A percentile compares a stretch with the other conserved stretches of the same genome.
Evolutionary conservation across 2,329 filamentous ascomycete genomes (phyloP).

Genomic region (Pyrenophora teres): DNA sequence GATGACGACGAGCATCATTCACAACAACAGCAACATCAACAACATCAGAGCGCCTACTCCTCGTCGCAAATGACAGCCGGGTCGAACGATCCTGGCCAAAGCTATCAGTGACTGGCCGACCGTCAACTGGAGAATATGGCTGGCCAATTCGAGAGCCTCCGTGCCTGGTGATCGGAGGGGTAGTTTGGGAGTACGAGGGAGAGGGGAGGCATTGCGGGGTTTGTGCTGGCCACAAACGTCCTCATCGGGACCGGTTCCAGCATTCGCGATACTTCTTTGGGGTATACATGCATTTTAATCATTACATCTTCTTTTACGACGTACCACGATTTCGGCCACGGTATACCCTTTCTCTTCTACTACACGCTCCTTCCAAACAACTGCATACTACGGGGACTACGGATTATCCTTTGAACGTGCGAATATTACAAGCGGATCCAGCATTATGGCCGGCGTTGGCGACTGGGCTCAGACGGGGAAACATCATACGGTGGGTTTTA

Average conservation of each 20-base stretch:
- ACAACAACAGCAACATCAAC: slow-evolving; percentile 26
- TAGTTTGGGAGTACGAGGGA: slow-evolving; percentile 9
- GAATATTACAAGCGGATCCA: slow-evolving; percentile 13
- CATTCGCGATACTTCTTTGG: slow-evolving; percentile 19
- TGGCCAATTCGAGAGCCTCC: slow-evolving; percentile 32
- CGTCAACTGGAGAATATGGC: slow-evolving; percentile 16
- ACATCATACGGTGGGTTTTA: slow-evolving; percentile 16
- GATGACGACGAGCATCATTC: slow-evolving; percentile 28
- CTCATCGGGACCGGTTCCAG: background rate
- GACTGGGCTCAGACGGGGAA: slow-evolving; percentile 22
- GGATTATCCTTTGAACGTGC: slow-evolving; percentile 6
- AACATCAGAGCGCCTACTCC: slow-evolving; percentile 38
- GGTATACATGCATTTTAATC: slow-evolving; percentile 36
- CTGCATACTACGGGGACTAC: slow-evolving; percentile 16
- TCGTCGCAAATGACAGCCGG: slow-evolving; percentile 39
- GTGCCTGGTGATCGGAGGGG: slow-evolving; percentile 31
- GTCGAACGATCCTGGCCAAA: slow-evolving; percentile 38
- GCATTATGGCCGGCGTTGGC: slow-evolving; percentile 30
- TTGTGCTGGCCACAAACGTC: slow-evolving; percentile 42
- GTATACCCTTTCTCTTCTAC: slow-evolving; percentile 31
- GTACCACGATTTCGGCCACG: slow-evolving; percentile 35
- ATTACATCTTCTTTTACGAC: slow-evolving; percentile 31
- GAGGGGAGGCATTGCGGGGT: slow-evolving; percentile 12
- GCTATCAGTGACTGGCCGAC: slow-evolving; percentile 46
- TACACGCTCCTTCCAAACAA: slow-evolving; percentile 19